Conservation (phyloP, 1,284 basidiomycete genomes). For the Uromyces viciae-fabae region DNA sequence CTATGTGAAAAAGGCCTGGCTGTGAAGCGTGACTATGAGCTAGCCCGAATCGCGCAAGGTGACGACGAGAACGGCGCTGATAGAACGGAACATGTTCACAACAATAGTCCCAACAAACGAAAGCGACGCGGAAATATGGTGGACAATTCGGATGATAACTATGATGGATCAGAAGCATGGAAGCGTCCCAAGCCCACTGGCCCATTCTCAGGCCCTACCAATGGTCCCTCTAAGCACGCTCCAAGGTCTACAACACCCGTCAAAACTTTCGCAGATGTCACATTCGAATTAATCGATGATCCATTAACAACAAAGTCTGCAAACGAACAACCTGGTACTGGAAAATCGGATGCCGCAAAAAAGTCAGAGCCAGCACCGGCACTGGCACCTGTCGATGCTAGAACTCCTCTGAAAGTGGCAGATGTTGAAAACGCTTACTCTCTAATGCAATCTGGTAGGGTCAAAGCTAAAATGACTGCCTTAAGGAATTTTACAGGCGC, state of each 20-base stretch:
- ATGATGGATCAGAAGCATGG: slow-evolving; percentile 44
- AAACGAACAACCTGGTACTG: neutral
- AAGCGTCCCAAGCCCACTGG: slow-evolving; percentile 40
- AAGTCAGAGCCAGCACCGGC: neutral
- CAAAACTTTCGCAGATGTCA: slow-evolving; percentile 11
- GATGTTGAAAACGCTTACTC: slow-evolving; percentile 45
- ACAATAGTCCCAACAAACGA: slow-evolving; percentile 22
- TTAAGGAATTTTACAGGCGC: slow-evolving; percentile 38
- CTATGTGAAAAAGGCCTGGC: slow-evolving; percentile 79
- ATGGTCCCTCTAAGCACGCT: neutral
- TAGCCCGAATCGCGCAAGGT: slow-evolving; percentile 30
- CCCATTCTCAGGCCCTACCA: slow-evolving; percentile 39
- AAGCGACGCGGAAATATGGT: neutral
- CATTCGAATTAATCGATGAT: slow-evolving; percentile 29
- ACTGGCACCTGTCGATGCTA: neutral
- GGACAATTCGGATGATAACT: slow-evolving; percentile 27
- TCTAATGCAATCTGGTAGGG: slow-evolving; percentile 39
- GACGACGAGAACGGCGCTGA: neutral
- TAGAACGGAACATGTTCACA: slow-evolving; percentile 4
- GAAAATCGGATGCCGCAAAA: neutral
- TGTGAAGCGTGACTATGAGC: slow-evolving; percentile 62
- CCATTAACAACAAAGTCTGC: neutral
- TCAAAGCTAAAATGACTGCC: slow-evolving; percentile 41
- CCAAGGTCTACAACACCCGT: neutral
- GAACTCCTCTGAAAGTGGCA: slow-evolving; percentile 25